These are phyloP conservation scores for Mycena rebaudengoi DNA, from an alignment of 768 basidiomycete species.

Conservation along the genomic window DNA sequence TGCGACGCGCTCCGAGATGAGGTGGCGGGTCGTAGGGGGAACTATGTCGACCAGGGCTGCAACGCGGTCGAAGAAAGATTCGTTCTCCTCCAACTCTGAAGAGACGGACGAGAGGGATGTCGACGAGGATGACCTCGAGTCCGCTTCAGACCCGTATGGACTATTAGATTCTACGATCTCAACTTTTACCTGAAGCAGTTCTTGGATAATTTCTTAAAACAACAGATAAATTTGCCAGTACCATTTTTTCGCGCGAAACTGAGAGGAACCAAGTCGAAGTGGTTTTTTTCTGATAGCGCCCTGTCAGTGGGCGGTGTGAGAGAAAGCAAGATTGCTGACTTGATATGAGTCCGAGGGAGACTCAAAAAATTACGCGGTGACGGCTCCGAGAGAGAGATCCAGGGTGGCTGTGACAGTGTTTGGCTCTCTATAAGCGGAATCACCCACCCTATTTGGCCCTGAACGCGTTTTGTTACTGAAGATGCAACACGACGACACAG, in stretches of 20 bases:
- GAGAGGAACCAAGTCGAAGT: too few species aligned
- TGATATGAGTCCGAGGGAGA: too few species aligned
- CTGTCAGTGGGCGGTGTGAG: too few species aligned
- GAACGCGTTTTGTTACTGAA: too few species aligned
- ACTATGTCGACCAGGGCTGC: constrained; percentile 96
- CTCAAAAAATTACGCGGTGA: too few species aligned
- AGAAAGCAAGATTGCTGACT: too few species aligned
- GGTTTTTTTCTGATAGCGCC: too few species aligned
- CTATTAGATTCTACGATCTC: constrained; percentile 88
- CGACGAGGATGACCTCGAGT: constrained; percentile 75
- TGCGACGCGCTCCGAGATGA: constrained; percentile 67
- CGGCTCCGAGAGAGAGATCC: too few species aligned
- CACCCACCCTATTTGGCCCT: constrained; percentile 26
- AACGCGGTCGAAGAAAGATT: constrained; percentile 88
- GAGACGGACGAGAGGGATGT: constrained; percentile 83
- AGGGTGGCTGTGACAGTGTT: too few species aligned
- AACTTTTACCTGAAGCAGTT: constrained; percentile 76
- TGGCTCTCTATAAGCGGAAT: too few species aligned
- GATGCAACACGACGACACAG: constrained; percentile 22
- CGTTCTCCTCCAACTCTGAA: constrained; percentile 76
- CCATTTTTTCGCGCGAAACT: too few species aligned
- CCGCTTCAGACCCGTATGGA: constrained; percentile 79
- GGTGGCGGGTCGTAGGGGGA: constrained; percentile 87
- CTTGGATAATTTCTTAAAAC: neutral
- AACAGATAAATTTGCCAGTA: too few species aligned